Percentiles rank a stretch among this genome's conserved stretches.
Conservation (phyloP, 805 yeast species). For the Candida tammaniensis region DNA sequence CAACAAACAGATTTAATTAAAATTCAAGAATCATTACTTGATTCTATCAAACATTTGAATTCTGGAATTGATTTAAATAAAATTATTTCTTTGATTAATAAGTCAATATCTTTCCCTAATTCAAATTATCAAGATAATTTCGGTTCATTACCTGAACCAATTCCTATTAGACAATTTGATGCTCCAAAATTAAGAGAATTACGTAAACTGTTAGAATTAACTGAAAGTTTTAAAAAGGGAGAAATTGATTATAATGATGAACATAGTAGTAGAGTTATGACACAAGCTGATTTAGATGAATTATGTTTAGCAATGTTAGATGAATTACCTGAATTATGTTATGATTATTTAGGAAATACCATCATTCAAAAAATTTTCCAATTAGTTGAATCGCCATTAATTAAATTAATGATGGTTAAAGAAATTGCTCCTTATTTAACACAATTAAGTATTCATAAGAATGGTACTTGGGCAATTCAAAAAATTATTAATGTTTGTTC, state of each 20-base stretch:
- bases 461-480: conserved; percentile 99
- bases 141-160: conserved; percentile 77
- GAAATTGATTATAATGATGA: conserved; percentile 5
- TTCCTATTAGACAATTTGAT: conserved; percentile 69
- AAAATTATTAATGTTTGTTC: conserved; percentile 73
- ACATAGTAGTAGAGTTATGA: conserved; percentile 16
- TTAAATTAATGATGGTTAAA: conserved; percentile 79
- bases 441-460: conserved; percentile 92
- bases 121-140: conserved; percentile 51
- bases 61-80: conserved; percentile 32
- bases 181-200: conserved; percentile 86
- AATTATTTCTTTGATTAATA: conserved; percentile 44
- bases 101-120: conserved; percentile 35
- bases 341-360: conserved; percentile 94
- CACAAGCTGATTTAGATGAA: conserved; percentile 71
- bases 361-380: conserved; percentile 90
- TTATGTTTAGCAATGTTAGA: conserved; percentile 78
- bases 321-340: conserved; percentile 85
- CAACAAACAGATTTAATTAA: conserved; percentile 19
- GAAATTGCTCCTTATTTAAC: conserved; percentile 77
- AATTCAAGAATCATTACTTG: conserved; percentile 21
- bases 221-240: conserved; percentile 19
- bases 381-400: conserved; percentile 56
- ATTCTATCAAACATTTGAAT: conserved; percentile 16
- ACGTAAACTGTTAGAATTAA: conserved; percentile 53